Conservation (phyloP, 2,329 filamentous ascomycete species). For the Tolypocladium cylindrosporum region DNA sequence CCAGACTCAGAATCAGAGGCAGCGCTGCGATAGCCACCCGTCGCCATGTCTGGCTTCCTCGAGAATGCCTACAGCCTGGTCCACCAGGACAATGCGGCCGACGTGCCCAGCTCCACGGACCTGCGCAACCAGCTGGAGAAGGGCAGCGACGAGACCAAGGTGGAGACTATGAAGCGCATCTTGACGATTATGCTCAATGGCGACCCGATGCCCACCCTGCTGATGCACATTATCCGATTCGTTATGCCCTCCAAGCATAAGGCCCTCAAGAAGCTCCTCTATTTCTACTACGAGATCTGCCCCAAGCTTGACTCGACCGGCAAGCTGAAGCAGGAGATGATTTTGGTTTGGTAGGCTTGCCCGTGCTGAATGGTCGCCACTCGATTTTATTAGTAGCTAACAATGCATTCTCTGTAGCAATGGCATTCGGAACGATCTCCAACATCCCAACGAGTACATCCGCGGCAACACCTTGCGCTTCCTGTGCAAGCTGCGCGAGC, state of each 20-base stretch:
- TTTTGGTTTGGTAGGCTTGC: constrained; percentile 75
- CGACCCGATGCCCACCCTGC: constrained; percentile 84
- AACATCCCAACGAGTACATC: constrained; percentile 97
- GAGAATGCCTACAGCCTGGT: constrained; percentile 95
- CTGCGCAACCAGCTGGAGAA: constrained; percentile 90
- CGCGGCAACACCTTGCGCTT: constrained; percentile 97
- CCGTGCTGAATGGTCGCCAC: no score
- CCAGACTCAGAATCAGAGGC: neutral
- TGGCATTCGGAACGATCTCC: constrained; percentile 92
- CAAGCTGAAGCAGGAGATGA: constrained; percentile 99
- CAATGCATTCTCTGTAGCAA: constrained; percentile 50
- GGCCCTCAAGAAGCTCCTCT: constrained; percentile 91
- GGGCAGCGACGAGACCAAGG: constrained; percentile 83
- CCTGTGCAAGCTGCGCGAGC: constrained; percentile 88
- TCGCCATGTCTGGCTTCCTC: constrained; percentile 85
- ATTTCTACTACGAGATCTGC: constrained; percentile 99
- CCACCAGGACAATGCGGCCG: constrained; percentile 93
- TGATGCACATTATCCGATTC: constrained; percentile 99
- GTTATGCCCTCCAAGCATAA: constrained; percentile 99
- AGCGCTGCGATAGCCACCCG: constrained; percentile 12
- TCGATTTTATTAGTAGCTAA: neutral
- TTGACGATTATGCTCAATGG: constrained; percentile 97
- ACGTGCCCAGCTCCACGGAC: constrained; percentile 83
- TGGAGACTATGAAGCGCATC: constrained; percentile 94
- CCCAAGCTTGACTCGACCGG: constrained; percentile 86